Conservation (phyloP, 2,329 filamentous ascomycete species). For the Aureobasidium vineae region DNA sequence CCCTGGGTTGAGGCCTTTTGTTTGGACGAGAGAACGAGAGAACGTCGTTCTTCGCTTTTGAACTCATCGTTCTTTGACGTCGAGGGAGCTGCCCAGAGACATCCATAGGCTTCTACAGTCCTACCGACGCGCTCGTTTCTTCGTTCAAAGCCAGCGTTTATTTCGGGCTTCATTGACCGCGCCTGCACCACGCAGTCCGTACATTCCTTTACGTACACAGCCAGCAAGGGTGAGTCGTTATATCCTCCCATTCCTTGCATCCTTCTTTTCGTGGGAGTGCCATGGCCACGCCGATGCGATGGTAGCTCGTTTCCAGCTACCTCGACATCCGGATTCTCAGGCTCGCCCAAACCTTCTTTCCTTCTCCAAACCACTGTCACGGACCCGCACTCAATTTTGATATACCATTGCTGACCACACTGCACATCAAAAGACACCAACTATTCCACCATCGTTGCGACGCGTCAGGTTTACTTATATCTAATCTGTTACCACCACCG, state of each 20-base stretch:
- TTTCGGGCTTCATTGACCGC: background rate
- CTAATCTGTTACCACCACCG: background rate
- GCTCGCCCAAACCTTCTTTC: conserved; percentile 14
- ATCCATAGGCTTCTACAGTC: background rate
- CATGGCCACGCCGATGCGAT: conserved; percentile 20
- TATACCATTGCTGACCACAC: conserved; percentile 5
- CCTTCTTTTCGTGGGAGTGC: background rate
- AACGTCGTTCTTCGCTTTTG: background rate
- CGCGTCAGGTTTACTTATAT: background rate
- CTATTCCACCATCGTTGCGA: background rate
- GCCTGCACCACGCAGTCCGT: background rate
- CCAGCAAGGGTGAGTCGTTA: conserved; percentile 15
- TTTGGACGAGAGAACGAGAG: conserved; percentile 3
- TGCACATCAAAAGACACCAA: background rate
- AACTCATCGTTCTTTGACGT: background rate
- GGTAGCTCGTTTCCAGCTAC: conserved; percentile 21
- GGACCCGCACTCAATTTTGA: background rate
- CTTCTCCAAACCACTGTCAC: conserved; percentile 20
- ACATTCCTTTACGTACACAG: background rate
- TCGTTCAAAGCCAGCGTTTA: background rate
- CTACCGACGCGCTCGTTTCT: background rate
- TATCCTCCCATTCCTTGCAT: conserved; percentile 14
- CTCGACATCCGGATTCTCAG: conserved; percentile 2
- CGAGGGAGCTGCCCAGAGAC: background rate
- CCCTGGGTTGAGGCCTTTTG: conserved; percentile 9